Percentiles rank a stretch among this genome's conserved stretches.
Conservation (phyloP, 768 basidiomycete genomes). For the Panaeolus papilionaceus region DNA sequence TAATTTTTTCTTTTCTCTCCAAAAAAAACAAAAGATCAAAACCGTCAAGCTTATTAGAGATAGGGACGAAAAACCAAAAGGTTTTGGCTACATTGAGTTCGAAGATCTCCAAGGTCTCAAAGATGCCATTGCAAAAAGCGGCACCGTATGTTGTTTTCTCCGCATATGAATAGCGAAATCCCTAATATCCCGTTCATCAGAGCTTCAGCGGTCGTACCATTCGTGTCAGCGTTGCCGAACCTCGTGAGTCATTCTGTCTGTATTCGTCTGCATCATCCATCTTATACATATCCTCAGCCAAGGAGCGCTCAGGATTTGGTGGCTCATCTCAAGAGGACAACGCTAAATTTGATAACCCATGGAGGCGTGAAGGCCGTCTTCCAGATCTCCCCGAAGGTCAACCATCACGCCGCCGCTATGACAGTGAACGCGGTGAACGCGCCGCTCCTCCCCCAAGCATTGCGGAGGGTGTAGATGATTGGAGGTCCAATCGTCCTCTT, state of each 20-base stretch:
- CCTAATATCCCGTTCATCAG: constrained; percentile 39
- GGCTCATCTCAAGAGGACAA: constrained; percentile 63
- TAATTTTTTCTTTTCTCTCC: constrained; percentile 10
- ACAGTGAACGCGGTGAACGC: constrained; percentile 31
- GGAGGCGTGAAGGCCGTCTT: constrained; percentile 89
- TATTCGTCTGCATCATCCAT: constrained; percentile 19
- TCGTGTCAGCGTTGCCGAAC: constrained; percentile 94
- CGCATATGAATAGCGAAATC: background rate
- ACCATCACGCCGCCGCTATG: constrained; percentile 68
- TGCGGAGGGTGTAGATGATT: constrained; percentile 71
- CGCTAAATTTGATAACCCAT: constrained; percentile 81
- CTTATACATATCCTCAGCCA: constrained; percentile 54
- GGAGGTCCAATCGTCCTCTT: constrained; percentile 66
- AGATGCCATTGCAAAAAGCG: constrained; percentile 76
- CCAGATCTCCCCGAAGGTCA: constrained; percentile 71
- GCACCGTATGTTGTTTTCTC: constrained; percentile 56
- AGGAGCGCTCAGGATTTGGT: constrained; percentile 71
- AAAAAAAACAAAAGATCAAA: constrained; percentile 57
- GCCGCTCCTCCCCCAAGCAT: constrained; percentile 54
- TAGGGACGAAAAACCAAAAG: constrained; percentile 93
- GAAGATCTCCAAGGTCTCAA: constrained; percentile 86
- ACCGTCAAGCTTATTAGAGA: constrained; percentile 94
- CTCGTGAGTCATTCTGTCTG: constrained; percentile 69
- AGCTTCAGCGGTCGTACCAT: constrained; percentile 79
- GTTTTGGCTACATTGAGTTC: constrained; percentile 98